Base-by-base conservation (phyloP, 2,329 filamentous ascomycete species). In the Colletotrichum graminicola region DNA sequence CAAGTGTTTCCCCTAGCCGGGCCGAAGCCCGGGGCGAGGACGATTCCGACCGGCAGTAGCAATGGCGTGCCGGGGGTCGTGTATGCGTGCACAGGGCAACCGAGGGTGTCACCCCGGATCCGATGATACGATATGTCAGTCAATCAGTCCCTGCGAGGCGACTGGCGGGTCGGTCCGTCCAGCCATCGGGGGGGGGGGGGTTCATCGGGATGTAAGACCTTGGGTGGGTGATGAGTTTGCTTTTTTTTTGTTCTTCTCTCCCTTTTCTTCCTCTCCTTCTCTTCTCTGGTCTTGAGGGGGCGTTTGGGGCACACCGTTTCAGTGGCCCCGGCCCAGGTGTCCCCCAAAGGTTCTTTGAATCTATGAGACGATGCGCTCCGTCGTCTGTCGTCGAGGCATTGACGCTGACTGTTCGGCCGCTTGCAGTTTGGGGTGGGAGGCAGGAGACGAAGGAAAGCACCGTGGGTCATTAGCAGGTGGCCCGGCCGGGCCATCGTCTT, bases 41-140 rank as follows among this genome's bases (percentile, higher is more conserved):
- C 47, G 34, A 62, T 39, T 54, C 64, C 43, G 64, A 29, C 54
- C 52, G 52, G 54, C 54, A 39, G 39, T 23, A 32, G 39, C 49
- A 45, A n/a, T 10, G 23, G 21, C 56, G n/a, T 32, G n/a, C 60
- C 2, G 45, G 47, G 45, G 47, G 16, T 36, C 18, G 49, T 36
- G 29, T 10, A 23, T 12, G 12, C 3, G 43, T 43, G 64, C 67
- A 71, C 64, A 67, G 64, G 67, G 63, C 67, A 71, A 64, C 57
- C 64, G 34, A 52, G 41, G 67, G 55, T 62, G 63, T 71, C 64
- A 57, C 51, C 49, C 55, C 26, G 63, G 64, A 62, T 54, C 67
- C 64, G 64, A 62, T 59, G 64, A 71, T 67, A 49, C 67, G 56
- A 71, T 49, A 71, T 67, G 57, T 67, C 63, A 67, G 64, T 51